Evolutionary conservation across 805 yeast genomes (phyloP).

Genomic region (Metschnikowia reukaufii): DNA sequence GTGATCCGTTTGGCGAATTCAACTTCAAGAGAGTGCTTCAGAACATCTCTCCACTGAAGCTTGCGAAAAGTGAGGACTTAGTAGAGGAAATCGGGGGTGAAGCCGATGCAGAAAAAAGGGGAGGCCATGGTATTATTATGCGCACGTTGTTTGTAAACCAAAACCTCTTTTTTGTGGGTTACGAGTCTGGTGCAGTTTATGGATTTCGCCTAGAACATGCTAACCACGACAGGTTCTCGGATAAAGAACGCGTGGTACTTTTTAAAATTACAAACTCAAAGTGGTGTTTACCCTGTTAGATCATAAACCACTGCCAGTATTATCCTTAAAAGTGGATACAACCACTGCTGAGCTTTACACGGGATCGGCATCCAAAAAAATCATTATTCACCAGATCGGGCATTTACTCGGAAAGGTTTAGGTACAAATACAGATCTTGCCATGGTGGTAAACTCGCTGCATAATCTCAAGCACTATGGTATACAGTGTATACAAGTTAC

Average conservation of each 20-base stretch:
- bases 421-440: neutral
- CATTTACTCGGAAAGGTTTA: neutral
- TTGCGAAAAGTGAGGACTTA: constrained; percentile 2
- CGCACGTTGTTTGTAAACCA: constrained; percentile 41
- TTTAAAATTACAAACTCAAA: constrained; percentile 25
- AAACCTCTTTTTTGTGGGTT: constrained; percentile 51
- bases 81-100: constrained; percentile 12
- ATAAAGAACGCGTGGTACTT: constrained; percentile 19
- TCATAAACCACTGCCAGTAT: constrained; percentile 57
- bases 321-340: constrained; percentile 39
- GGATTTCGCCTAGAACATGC: constrained; percentile 26
- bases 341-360: constrained; percentile 29
- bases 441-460: neutral
- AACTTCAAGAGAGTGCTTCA: constrained; percentile 33
- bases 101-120: constrained; percentile 10
- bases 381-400: constrained; percentile 29
- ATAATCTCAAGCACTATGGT: constrained; percentile 21
- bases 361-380: constrained; percentile 49
- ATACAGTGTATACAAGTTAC: constrained; percentile 18
- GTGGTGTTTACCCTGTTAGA: constrained; percentile 25
- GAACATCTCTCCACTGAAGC: constrained; percentile 24
- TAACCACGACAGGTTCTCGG: constrained; percentile 1
- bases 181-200: constrained; percentile 65
- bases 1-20: constrained; percentile 18
- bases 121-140: constrained; percentile 68